Evolutionary conservation across 2,329 filamentous ascomycete species (phyloP).

Genomic region (Leptosphaerulina australis): DNA sequence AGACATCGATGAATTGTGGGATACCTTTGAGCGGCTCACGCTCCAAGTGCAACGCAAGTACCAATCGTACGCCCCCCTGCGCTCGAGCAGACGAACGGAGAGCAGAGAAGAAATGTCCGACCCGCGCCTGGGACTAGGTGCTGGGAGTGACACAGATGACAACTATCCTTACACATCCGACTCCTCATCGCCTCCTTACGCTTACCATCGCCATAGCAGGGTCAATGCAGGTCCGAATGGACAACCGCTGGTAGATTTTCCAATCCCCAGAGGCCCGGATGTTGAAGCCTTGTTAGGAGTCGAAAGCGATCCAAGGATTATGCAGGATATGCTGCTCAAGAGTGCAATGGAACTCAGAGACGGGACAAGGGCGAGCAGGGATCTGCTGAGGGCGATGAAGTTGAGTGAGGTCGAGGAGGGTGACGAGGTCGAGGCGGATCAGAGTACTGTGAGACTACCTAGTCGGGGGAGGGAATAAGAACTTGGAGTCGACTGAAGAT

Average conservation of each 20-base stretch:
- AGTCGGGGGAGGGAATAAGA: conserved; percentile 7
- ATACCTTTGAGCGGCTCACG: conserved; percentile 34
- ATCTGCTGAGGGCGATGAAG: conserved; percentile 41
- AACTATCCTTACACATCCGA: conserved; percentile 32
- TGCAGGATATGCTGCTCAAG: conserved; percentile 41
- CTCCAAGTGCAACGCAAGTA: conserved; percentile 23
- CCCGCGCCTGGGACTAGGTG: conserved; percentile 16
- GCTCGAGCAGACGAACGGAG: conserved; percentile 25
- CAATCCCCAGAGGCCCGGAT: conserved; percentile 39
- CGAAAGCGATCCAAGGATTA: conserved; percentile 22
- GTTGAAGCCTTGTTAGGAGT: conserved; percentile 33
- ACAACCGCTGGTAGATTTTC: conserved; percentile 43
- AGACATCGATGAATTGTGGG: conserved; percentile 47
- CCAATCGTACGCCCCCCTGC: conserved; percentile 20
- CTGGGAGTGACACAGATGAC: conserved; percentile 31
- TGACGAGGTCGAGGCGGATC: conserved; percentile 13
- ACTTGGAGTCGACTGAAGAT: background rate
- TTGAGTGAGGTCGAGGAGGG: conserved; percentile 35
- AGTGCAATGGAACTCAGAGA: conserved; percentile 40
- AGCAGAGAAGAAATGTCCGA: conserved; percentile 24
- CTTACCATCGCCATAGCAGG: conserved; percentile 24
- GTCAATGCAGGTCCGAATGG: conserved; percentile 42
- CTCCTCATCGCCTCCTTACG: conserved; percentile 14
- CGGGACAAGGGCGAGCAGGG: conserved; percentile 37
- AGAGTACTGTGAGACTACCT: conserved; percentile 19